Conservation (phyloP, 106 monocot genomes). For the Dioscorea zingiberensis region DNA sequence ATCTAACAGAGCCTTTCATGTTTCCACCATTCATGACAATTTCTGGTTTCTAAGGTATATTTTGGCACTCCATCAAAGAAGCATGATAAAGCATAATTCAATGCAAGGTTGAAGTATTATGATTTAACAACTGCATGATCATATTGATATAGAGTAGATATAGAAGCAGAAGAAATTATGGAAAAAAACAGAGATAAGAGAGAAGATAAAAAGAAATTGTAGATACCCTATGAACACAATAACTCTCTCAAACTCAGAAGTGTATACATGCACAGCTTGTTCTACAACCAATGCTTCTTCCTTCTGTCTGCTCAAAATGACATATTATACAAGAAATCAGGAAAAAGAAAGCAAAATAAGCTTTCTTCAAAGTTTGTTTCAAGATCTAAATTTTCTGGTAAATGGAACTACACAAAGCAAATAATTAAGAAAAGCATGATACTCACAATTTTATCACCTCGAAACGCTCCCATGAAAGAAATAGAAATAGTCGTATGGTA, state of each 20-base stretch:
- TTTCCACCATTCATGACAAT: too few relatives aligned
- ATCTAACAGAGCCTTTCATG: too few relatives aligned
- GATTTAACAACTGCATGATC: too few relatives aligned
- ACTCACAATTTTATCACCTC: slow-evolving; percentile 61
- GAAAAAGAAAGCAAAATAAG: background rate
- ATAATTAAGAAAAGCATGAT: slow-evolving; percentile 3
- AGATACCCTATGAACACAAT: slow-evolving; percentile 75
- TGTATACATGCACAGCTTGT: slow-evolving; percentile 61
- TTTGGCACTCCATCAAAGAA: too few relatives aligned
- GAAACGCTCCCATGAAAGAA: slow-evolving; percentile 61
- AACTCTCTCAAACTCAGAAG: slow-evolving; percentile 75
- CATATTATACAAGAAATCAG: background rate
- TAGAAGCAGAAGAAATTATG: too few relatives aligned
- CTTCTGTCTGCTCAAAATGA: slow-evolving; percentile 47
- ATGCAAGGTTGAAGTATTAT: too few relatives aligned
- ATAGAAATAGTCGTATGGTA: slow-evolving; percentile 58
- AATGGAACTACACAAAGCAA: background rate
- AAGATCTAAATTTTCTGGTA: background rate
- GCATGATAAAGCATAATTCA: too few relatives aligned
- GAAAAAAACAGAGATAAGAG: background rate
- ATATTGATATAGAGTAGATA: too few relatives aligned
- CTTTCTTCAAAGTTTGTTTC: background rate
- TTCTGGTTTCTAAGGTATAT: too few relatives aligned
- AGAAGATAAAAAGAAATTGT: background rate
- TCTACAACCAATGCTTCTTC: slow-evolving; percentile 47